Percentiles rank a stretch among this genome's conserved stretches.
Evolutionary conservation across 345 rosid genomes (phyloP).

Genomic region (Arabidopsis thaliana): TAIR10.1 NC_003070.9:28238501-28239000

Average conservation of each 20-base stretch:
- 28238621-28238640: slow-evolving; percentile 5
- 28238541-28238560: slow-evolving; percentile 13
- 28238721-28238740: neutral
- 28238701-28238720: neutral
- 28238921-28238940: slow-evolving; percentile 9
- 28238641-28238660: neutral
- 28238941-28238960: slow-evolving; percentile 40
- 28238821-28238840: no score
- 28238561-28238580: slow-evolving; percentile 3
- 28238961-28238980: slow-evolving; percentile 34
- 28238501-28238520: slow-evolving; percentile 30
- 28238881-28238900: neutral
- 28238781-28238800: neutral
- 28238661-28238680: neutral
- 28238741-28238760: neutral
- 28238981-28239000: slow-evolving; percentile 46
- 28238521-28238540: slow-evolving; percentile 40
- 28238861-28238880: neutral
- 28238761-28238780: neutral
- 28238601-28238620: neutral
- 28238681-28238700: neutral
- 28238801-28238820: neutral
- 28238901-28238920: neutral
- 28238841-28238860: neutral
- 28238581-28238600: slow-evolving; percentile 4